phyloP scores from a whole-genome alignment of 192 early-diverging fungal species.

The Coemansia sp. region DNA sequence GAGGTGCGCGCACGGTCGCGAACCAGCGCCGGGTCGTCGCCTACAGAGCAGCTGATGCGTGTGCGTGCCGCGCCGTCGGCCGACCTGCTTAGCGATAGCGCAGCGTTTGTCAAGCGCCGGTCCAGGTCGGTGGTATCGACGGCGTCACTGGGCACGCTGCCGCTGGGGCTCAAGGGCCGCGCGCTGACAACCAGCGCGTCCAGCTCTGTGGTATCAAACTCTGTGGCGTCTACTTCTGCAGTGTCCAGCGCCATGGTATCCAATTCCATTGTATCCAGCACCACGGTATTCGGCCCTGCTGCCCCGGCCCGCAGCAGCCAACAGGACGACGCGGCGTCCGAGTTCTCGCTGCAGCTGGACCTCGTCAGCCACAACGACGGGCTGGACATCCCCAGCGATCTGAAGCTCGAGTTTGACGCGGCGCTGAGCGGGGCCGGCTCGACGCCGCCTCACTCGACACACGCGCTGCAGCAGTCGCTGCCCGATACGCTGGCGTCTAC shows the following conservation, averaged over 20 bases:
- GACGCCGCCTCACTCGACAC: conserved; percentile 30
- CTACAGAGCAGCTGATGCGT: neutral
- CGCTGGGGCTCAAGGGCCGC: neutral
- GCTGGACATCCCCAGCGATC: conserved; percentile 39
- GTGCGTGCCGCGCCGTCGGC: neutral
- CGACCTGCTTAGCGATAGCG: conserved; percentile 3
- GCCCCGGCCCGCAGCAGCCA: neutral
- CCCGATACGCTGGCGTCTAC: conserved; percentile 5
- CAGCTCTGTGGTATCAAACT: neutral
- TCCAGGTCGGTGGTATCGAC: conserved; percentile 45
- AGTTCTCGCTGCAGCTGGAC: conserved; percentile 43
- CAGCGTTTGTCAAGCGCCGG: conserved; percentile 28
- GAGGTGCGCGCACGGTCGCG: conserved; percentile 22
- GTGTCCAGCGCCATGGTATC: neutral
- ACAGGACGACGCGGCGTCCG: conserved; percentile 26
- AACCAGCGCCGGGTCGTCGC: conserved; percentile 28
- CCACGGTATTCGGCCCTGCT: neutral
- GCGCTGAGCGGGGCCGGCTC: conserved; percentile 29
- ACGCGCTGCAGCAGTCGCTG: conserved; percentile 9
- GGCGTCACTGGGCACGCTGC: conserved; percentile 5
- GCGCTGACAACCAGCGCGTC: neutral
- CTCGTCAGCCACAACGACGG: conserved; percentile 24
- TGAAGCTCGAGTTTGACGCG: conserved; percentile 49
- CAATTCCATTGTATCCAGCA: neutral
- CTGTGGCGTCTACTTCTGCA: neutral